phyloP scores from a whole-genome alignment of 2,329 filamentous ascomycete genomes.

The Escovopsis weberi region DNA sequence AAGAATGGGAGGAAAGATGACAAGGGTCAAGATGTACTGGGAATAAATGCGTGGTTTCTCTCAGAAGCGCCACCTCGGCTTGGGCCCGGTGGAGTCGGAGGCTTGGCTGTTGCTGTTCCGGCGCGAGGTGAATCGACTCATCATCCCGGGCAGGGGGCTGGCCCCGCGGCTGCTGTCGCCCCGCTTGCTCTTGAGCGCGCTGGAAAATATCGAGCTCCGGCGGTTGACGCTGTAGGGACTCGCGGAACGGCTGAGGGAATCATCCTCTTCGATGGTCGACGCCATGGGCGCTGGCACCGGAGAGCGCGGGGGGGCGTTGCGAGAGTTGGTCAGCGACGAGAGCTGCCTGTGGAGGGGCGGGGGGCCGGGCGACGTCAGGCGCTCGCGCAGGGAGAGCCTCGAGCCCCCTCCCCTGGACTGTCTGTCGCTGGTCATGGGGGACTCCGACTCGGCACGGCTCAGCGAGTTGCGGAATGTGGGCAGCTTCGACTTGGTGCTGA shows the following conservation, averaged over 20 bases:
- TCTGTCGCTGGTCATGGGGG: constrained; percentile 32
- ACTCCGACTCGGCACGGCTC: constrained; percentile 30
- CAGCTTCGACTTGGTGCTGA: constrained; percentile 30
- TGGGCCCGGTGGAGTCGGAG: constrained; percentile 24
- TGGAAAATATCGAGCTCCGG: constrained; percentile 40
- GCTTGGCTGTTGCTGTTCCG: constrained; percentile 23
- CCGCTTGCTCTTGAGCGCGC: constrained; percentile 21
- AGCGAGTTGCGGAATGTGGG: constrained; percentile 35
- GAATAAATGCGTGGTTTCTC: background rate
- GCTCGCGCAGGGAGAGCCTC: constrained; percentile 39
- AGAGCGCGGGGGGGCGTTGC: constrained; percentile 24
- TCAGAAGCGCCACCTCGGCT: constrained; percentile 30
- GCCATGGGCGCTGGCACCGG: constrained; percentile 36
- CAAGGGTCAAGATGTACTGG: too few species aligned
- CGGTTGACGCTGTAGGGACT: constrained; percentile 41
- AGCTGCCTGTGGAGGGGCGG: constrained; percentile 31
- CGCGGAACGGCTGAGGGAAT: constrained; percentile 30
- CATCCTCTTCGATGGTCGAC: constrained; percentile 11
- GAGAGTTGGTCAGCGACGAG: constrained; percentile 20
- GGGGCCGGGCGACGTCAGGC: constrained; percentile 34
- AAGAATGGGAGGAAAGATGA: background rate
- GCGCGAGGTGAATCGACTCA: constrained; percentile 30
- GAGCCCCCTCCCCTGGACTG: constrained; percentile 24
- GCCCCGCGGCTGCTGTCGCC: constrained; percentile 25
- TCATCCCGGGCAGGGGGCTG: constrained; percentile 32